A percentile compares a stretch with the other conserved stretches of the same genome.
phyloP scores from a whole-genome alignment of 345 rosid species.

The Acer yangbiense region DNA sequence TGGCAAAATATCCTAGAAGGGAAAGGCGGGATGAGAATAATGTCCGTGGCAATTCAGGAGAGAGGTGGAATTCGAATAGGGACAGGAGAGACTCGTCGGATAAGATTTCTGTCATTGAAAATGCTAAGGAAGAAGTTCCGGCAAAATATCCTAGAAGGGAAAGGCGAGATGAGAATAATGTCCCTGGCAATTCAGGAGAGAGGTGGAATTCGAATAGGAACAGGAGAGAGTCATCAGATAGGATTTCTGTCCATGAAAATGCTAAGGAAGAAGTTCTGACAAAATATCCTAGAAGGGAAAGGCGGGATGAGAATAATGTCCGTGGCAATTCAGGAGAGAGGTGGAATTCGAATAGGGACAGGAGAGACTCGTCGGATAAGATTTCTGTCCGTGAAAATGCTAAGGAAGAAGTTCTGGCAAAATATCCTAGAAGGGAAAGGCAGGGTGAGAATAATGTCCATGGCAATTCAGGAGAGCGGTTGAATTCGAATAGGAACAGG shows the following conservation, averaged over 20 bases:
- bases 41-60: not conserved
- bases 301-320: not conserved
- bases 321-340: not conserved
- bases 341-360: not conserved
- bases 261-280: not conserved
- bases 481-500: not conserved
- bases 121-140: not conserved
- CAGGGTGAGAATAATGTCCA: not conserved
- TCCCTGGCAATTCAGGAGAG: not conserved
- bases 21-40: not conserved
- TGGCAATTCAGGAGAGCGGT: not conserved
- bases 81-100: not conserved
- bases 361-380: not conserved
- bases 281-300: slow-evolving; percentile 9
- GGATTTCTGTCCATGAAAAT: not conserved
- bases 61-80: not conserved
- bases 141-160: slow-evolving; percentile 10
- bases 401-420: not conserved
- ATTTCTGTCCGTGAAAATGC: not conserved
- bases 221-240: not conserved
- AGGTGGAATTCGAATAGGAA: not conserved
- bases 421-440: slow-evolving; percentile 6
- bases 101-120: not conserved
- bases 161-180: not conserved
- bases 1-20: slow-evolving; percentile 4